phyloP scores from a whole-genome alignment of 441 rosid genomes.

The Dalechampia spathulata region DNA sequence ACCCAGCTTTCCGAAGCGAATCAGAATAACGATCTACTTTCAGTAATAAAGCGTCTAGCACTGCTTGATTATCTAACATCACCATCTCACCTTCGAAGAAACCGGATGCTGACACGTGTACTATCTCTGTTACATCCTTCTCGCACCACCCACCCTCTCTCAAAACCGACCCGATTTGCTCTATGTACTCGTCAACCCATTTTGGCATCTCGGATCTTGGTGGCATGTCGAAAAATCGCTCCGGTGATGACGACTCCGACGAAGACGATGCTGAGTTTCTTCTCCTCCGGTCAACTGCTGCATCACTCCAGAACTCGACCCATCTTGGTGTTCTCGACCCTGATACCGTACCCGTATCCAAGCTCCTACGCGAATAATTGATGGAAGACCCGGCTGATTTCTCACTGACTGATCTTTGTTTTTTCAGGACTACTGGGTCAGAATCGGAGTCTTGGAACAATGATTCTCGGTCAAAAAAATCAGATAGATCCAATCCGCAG shows the following conservation, averaged over 20 bases:
- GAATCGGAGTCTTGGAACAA: constrained; percentile 40
- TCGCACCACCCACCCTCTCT: constrained; percentile 86
- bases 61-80: constrained; percentile 65
- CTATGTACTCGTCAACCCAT: constrained; percentile 80
- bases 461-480: constrained; percentile 71
- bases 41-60: constrained; percentile 61
- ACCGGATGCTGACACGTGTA: constrained; percentile 75
- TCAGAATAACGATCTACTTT: constrained; percentile 88
- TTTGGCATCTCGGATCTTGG: constrained; percentile 56
- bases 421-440: constrained; percentile 31
- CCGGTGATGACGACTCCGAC: constrained; percentile 68
- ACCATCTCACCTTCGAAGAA: constrained; percentile 74
- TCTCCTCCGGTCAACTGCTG: constrained; percentile 69
- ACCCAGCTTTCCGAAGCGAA: constrained; percentile 77
- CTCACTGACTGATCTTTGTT: constrained; percentile 62
- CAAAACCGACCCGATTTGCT: constrained; percentile 68
- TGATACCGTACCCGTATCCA: constrained; percentile 44
- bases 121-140: constrained; percentile 61
- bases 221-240: constrained; percentile 59
- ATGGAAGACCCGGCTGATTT: constrained; percentile 45
- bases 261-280: constrained; percentile 65
- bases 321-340: constrained; percentile 63
- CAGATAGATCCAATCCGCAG: constrained; percentile 88
- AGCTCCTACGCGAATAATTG: constrained; percentile 50
- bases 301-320: constrained; percentile 97